phyloP scores from a whole-genome alignment of 2,329 filamentous ascomycete genomes.

The Ophiostoma novo-ulmi region DNA sequence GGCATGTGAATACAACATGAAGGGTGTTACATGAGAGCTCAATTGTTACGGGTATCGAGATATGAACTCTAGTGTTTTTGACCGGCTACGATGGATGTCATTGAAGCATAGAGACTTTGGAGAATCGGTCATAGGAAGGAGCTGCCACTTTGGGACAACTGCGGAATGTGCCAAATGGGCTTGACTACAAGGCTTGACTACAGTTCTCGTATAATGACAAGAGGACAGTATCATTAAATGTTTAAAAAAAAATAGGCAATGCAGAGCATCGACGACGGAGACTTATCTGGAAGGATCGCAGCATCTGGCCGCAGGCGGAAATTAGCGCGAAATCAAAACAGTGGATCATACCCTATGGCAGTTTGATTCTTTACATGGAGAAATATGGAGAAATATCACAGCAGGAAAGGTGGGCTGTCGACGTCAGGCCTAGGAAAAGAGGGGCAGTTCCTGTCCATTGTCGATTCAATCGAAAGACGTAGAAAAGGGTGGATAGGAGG shows the following conservation, averaged over 20 bases:
- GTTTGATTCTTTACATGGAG: not conserved
- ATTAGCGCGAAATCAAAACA: not conserved
- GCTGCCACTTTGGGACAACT: not conserved
- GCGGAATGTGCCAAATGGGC: not conserved
- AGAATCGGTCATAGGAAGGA: not conserved
- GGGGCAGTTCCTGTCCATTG: not conserved
- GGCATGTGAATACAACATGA: not conserved
- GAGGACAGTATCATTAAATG: not conserved
- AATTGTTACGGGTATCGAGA: not conserved
- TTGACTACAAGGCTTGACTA: not conserved
- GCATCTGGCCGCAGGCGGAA: not conserved
- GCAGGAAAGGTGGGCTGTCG: constrained; percentile 11
- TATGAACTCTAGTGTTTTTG: not conserved
- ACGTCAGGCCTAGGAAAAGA: constrained; percentile 13
- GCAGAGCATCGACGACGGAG: not conserved
- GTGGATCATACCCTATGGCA: not conserved
- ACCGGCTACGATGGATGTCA: not conserved
- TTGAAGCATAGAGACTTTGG: not conserved
- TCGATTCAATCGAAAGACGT: not conserved
- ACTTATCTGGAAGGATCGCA: too few relatives aligned
- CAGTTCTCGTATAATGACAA: not conserved
- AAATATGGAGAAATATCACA: not conserved
- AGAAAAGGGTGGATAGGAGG: not conserved
- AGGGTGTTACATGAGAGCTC: not conserved
- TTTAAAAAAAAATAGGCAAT: not conserved